Base-by-base conservation (phyloP, 768 basidiomycete species). In the Termitomyces sp. region DNA sequence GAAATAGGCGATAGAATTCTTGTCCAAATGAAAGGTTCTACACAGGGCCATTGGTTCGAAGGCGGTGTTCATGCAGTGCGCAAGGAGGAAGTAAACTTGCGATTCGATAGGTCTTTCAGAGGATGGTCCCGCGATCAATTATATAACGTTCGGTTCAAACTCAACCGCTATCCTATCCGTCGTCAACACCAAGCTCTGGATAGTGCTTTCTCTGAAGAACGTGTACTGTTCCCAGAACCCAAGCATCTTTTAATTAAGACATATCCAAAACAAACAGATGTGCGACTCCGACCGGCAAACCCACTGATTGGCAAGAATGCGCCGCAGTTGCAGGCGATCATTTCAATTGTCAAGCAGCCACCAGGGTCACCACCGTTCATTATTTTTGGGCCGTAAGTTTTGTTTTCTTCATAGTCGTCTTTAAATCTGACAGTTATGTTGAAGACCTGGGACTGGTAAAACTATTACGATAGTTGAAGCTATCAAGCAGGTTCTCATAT, bases 381-480 rank as follows among this genome's bases (percentile, higher is more conserved):
- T 15, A 71, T 87, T 16, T 86, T 83, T 66, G 85, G 85, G 20
- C 85, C 85, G 82, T 84, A 66, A 67, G 85, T 18, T 71, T n/a
- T 10, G 44, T 22, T 42, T 24, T 3, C 6, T 16, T 47, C 20
- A 8, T 33, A 37, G 1, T 29, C 42, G 33, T 36, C 59, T 29
- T 26, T 31, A 6, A 29, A 61, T 24, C 26, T 50, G 18, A 42
- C 47, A 12, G 46, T n/a, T 13, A 5, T 18, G 15, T 45, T 58
- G 29, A 51, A 84, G 83, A 12, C 83, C 83, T 4, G 83, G 84
- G 7, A 88, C 86, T 0, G 86, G 86, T 1, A 88, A 87, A 68
- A 88, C 86, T 0, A 77, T 86, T 20, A 86, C 83, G 0, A 73
- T 82, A 12, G 76, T 86, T 1, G 85, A 87, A 66, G 77, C 82